A percentile compares a stretch with the other conserved stretches of the same genome.
Evolutionary conservation across 2,329 filamentous ascomycete species (phyloP).

Genomic region (Botrytis squamosa): DNA sequence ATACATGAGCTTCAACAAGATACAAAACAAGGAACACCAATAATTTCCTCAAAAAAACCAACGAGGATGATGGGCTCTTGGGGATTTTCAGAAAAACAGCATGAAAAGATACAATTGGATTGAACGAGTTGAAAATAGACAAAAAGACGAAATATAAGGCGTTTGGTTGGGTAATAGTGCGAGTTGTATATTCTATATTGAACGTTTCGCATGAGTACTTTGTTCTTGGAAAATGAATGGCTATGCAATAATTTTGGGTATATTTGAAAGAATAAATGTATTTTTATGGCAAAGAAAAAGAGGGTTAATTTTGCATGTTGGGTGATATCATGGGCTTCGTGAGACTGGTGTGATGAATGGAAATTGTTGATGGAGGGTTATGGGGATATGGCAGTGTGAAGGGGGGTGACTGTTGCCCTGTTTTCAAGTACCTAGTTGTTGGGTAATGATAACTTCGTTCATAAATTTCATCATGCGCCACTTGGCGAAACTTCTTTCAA

Average conservation of each 20-base stretch:
- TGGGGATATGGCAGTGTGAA: background rate
- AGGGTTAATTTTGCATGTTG: background rate
- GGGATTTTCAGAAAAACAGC: background rate
- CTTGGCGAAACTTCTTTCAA: background rate
- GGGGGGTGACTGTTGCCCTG: background rate
- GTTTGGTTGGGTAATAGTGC: background rate
- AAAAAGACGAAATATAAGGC: background rate
- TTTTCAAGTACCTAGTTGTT: too few species aligned
- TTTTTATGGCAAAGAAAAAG: background rate
- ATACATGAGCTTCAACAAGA: background rate
- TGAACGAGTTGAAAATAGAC: background rate
- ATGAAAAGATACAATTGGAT: background rate
- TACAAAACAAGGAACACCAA: background rate
- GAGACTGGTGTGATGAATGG: too few species aligned
- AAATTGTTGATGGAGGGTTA: background rate
- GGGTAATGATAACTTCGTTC: too few species aligned
- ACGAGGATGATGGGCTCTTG: background rate
- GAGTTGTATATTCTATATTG: background rate
- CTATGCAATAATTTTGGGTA: background rate
- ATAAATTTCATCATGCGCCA: background rate
- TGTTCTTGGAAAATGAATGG: background rate
- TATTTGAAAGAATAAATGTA: background rate
- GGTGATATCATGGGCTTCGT: background rate
- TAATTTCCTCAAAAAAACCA: background rate
- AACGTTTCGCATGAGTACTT: background rate